Percentiles rank a stretch among this genome's conserved stretches.
phyloP scores from a whole-genome alignment of 352 stramenopile genomes.

The Globisporangium carolinianum region DNA sequence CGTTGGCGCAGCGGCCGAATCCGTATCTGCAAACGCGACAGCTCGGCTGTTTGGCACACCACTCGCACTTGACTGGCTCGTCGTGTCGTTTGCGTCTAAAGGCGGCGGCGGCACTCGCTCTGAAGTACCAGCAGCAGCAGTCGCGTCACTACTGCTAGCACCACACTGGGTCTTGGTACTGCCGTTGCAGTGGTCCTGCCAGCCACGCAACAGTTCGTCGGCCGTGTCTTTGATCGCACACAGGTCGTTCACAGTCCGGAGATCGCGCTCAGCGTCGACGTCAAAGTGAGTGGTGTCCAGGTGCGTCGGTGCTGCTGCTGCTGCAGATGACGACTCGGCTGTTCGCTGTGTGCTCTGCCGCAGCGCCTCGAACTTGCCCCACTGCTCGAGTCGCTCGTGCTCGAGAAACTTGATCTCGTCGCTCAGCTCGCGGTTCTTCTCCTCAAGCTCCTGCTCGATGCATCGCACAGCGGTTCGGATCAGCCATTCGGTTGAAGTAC shows the following conservation, averaged over 20 bases:
- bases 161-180: background rate
- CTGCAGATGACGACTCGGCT: background rate
- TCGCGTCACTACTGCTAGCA: background rate
- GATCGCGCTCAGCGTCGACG: slow-evolving; percentile 7
- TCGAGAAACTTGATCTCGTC: slow-evolving; percentile 80
- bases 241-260: slow-evolving; percentile 30
- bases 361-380: slow-evolving; percentile 55
- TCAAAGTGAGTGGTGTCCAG: slow-evolving; percentile 6
- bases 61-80: background rate
- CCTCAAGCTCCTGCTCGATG: slow-evolving; percentile 57
- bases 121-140: background rate
- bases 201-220: slow-evolving; percentile 29
- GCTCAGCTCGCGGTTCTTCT: slow-evolving; percentile 58
- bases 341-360: slow-evolving; percentile 34
- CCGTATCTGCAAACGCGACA: background rate
- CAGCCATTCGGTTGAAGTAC: background rate
- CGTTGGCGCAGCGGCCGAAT: too few relatives aligned
- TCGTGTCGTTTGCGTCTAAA: too few relatives aligned
- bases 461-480: background rate
- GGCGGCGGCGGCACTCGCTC: too few relatives aligned
- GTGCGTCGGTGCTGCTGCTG: background rate
- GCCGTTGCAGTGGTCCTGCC: slow-evolving; percentile 7
- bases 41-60: background rate
- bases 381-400: slow-evolving; percentile 66
- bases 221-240: slow-evolving; percentile 34